Percentiles rank a stretch among this genome's conserved stretches.
Evolutionary conservation across 768 basidiomycete species (phyloP).

Genomic region (Pisolithus tinctorius): DNA sequence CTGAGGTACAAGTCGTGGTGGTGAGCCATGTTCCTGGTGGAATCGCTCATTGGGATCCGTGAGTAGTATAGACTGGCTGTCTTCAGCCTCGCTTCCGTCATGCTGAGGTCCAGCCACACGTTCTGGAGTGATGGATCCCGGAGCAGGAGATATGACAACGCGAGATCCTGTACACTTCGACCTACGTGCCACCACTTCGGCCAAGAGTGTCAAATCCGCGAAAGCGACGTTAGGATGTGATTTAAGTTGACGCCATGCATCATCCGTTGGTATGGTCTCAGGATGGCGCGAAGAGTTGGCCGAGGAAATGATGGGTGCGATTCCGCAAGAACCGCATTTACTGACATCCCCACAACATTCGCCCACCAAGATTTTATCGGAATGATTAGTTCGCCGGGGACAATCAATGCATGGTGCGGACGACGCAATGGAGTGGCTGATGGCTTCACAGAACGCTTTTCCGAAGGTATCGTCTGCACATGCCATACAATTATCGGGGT

Average conservation of each 20-base stretch:
- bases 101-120: slow-evolving; percentile 16
- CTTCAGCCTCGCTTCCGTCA: slow-evolving; percentile 7
- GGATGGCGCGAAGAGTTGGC: slow-evolving; percentile 14
- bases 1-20: slow-evolving; percentile 52
- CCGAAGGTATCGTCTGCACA: slow-evolving; percentile 85
- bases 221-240: slow-evolving; percentile 85
- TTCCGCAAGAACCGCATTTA: slow-evolving; percentile 25
- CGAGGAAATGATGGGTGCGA: slow-evolving; percentile 24
- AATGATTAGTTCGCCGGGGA: slow-evolving; percentile 32
- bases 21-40: slow-evolving; percentile 35
- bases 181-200: slow-evolving; percentile 82
- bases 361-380: slow-evolving; percentile 20
- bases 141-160: slow-evolving; percentile 51
- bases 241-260: slow-evolving; percentile 81
- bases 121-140: slow-evolving; percentile 44
- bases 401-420: slow-evolving; percentile 49
- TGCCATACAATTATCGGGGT: slow-evolving; percentile 79
- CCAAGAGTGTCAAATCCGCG: slow-evolving; percentile 74
- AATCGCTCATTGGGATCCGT: slow-evolving; percentile 51
- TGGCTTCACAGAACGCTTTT: slow-evolving; percentile 78
- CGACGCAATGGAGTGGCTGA: slow-evolving; percentile 55
- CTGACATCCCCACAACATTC: slow-evolving; percentile 34
- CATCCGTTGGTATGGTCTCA: slow-evolving; percentile 70
- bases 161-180: slow-evolving; percentile 71
- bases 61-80: slow-evolving; percentile 37